Evolutionary conservation across 768 basidiomycete genomes (phyloP).

Genomic region (Holtermanniella nyarrowii): DNA sequence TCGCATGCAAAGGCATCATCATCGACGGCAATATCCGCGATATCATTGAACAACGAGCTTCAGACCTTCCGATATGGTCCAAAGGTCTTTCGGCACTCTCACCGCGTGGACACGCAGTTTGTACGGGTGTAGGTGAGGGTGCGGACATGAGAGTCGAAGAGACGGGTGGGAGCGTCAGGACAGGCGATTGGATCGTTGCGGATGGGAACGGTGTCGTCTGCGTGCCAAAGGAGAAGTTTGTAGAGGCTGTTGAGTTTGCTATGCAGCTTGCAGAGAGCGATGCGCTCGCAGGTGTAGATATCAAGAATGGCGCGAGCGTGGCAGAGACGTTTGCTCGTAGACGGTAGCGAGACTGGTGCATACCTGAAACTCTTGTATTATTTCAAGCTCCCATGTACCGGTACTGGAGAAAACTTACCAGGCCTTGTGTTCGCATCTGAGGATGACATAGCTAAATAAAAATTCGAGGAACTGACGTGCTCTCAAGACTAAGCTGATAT

Average conservation of each 20-base stretch:
- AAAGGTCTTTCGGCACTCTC: conserved; percentile 3
- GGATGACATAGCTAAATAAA: too few species aligned
- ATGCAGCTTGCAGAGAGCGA: conserved; percentile 8
- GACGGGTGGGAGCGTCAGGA: conserved; percentile 5
- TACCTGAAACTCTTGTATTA: too few species aligned
- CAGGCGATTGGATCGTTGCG: conserved; percentile 15
- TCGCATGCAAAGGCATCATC: conserved; percentile 4
- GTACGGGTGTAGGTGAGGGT: conserved; percentile 4
- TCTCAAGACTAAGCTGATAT: too few species aligned
- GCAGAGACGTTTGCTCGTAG: background rate
- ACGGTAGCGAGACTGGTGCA: background rate
- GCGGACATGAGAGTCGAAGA: conserved; percentile 2
- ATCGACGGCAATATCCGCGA: conserved; percentile 9
- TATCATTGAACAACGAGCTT: conserved; percentile 5
- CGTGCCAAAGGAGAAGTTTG: conserved; percentile 8
- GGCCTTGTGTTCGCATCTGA: too few species aligned
- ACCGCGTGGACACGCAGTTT: conserved; percentile 1
- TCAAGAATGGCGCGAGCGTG: background rate
- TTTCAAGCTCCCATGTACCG: too few species aligned
- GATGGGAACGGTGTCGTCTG: conserved; percentile 12
- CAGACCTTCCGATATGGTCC: conserved; percentile 7
- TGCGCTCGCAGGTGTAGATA: background rate
- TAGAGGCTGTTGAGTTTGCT: conserved; percentile 3
- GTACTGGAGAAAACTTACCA: too few species aligned
- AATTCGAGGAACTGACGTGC: too few species aligned